Base-by-base conservation (phyloP, 2,329 filamentous ascomycete species). In the Daldinia sp. region DNA sequence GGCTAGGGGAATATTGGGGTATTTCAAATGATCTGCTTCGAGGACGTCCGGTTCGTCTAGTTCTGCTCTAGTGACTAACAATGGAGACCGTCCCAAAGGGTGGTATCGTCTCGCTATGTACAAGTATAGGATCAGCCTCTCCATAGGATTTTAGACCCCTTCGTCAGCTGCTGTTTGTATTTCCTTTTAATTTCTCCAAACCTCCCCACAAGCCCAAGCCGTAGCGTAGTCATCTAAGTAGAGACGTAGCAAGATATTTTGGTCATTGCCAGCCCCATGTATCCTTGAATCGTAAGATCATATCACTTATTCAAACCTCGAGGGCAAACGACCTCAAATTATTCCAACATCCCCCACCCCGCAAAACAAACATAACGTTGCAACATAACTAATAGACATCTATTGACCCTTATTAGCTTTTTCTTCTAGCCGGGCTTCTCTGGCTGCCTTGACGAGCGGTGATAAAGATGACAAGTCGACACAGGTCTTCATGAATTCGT, bases 351-450 rank as follows among this genome's bases (percentile, higher is more conserved):
- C 63, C 62, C 57, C n/a, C n/a, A n/a, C n/a, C n/a, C n/a, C n/a
- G n/a, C n/a, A n/a, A n/a, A n/a, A n/a, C n/a, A n/a, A n/a, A n/a
- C 56, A 50, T 57, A 50, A 21, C 10, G 19, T 35, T 30, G 17
- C 27, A 53, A 34, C 27, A 15, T 56, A 21, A 50, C 25, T 25
- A 11, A 25, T n/a, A 11, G 25, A 19, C 25, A 8, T 62, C 72
- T 32, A 80, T 73, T 81, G 77, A 19, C 78, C 88, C 77, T 92
- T 92, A 68, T 88, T 86, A 63, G 88, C 88, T 79, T 92, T 92
- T 79, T 98, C 94, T 73, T 94, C 90, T 23, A 91, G 91, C 76
- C 94, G 87, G 67, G 93, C 93, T 75, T 92, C 88, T 69, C 94
- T 87, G 48, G 94, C 94, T 39, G 93, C 91, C 73, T 90, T 87